Evolutionary conservation across 352 stramenopile genomes (phyloP).

Genomic region (Phytophthora ohioensis): DNA sequence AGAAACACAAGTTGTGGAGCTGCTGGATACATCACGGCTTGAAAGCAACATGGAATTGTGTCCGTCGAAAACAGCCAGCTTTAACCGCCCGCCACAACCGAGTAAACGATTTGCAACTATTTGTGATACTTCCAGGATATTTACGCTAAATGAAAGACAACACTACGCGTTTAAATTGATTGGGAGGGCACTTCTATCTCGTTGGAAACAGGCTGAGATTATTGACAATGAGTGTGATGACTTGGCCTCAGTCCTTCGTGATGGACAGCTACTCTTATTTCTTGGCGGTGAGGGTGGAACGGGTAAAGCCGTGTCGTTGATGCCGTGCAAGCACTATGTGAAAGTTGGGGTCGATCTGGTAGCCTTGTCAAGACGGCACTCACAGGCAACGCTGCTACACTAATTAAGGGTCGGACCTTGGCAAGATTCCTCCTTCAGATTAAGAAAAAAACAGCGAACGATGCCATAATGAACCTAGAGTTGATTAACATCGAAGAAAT

Average conservation of each 20-base stretch:
- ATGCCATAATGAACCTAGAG: too few species aligned
- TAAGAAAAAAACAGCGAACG: too few species aligned
- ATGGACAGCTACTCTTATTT: background rate
- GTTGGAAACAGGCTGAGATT: background rate
- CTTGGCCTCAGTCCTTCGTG: background rate
- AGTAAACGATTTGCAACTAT: background rate
- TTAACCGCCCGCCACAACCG: too few species aligned
- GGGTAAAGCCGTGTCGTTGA: conserved; percentile 11
- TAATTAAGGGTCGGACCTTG: conserved; percentile 1
- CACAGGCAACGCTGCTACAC: conserved; percentile 4
- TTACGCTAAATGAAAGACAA: background rate
- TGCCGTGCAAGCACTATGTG: conserved; percentile 5
- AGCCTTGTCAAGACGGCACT: conserved; percentile 10
- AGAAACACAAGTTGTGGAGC: too few species aligned
- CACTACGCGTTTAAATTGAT: background rate
- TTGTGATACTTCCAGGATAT: background rate
- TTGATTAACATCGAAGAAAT: too few species aligned
- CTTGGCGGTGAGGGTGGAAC: conserved; percentile 6
- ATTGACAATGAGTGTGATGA: background rate
- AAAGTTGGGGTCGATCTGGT: background rate
- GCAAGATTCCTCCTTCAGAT: conserved; percentile 1
- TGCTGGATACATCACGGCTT: too few species aligned
- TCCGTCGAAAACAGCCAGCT: background rate
- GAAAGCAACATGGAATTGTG: background rate
- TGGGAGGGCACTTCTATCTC: background rate